Percentiles rank a stretch among this genome's conserved stretches.
These are phyloP conservation scores for Cocos nucifera DNA, from an alignment of 176 grass and related monocot genomes.

Conservation along the genomic window DNA sequence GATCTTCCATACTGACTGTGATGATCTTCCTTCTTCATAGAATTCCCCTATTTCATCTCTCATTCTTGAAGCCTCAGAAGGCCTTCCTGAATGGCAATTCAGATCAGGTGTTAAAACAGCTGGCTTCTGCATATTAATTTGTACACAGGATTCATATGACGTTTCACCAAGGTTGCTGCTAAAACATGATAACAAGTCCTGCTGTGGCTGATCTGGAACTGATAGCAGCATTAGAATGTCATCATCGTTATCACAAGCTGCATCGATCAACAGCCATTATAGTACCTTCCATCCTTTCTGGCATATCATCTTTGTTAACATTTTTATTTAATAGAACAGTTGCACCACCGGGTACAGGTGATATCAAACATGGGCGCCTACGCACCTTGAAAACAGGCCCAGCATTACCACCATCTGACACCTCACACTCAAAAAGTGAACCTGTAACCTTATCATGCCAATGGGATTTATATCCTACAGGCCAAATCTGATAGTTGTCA, in stretches of 20 bases:
- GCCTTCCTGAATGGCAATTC: conserved; percentile 17
- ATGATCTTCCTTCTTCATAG: conserved; percentile 66
- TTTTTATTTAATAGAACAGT: conserved; percentile 57
- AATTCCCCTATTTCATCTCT: conserved; percentile 81
- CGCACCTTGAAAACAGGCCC: conserved; percentile 75
- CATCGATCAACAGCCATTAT: conserved; percentile 34
- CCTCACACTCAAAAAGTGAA: conserved; percentile 91
- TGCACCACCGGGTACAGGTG: conserved; percentile 52
- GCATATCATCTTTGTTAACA: conserved; percentile 40
- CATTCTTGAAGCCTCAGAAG: conserved; percentile 12
- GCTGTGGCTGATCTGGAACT: conserved; percentile 38
- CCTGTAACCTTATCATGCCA: conserved; percentile 96
- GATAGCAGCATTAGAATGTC: conserved; percentile 57
- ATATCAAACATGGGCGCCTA: conserved; percentile 71
- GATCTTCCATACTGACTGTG: conserved; percentile 72
- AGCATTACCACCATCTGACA: conserved; percentile 64
- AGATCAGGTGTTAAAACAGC: conserved; percentile 7
- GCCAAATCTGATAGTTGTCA: conserved; percentile 68
- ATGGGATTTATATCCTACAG: conserved; percentile 78
- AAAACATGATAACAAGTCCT: conserved; percentile 49
- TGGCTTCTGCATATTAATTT: conserved; percentile 21
- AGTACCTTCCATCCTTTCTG: conserved; percentile 56
- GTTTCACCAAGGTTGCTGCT: conserved; percentile 31
- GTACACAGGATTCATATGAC: conserved; percentile 17
- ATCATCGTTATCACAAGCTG: conserved; percentile 47